Evolutionary conservation across 805 yeast genomes (phyloP), one percentile per base, ranked within the genome.

Genomic region (Yarrowia sp.): DNA sequence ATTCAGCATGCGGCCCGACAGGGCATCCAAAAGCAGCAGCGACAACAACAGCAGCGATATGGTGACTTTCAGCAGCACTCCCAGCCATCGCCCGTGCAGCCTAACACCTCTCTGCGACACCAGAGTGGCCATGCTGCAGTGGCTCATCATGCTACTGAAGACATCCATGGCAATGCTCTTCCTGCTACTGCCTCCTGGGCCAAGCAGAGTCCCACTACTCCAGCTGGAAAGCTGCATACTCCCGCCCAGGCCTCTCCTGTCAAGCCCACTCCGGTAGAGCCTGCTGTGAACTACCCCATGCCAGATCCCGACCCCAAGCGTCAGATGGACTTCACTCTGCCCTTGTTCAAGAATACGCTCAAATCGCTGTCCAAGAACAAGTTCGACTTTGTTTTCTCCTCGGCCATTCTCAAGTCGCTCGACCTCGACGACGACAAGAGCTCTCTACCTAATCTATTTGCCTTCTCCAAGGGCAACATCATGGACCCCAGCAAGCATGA

Each of bases 121-220:
- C 61, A 48, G 66, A 51, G 59, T n/a, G 66, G 54, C 17, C 66
- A 41, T 14, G 48, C 44, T 14, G 65, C 71, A 33, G 49, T 67
- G 17, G 64, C 66, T 9, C 54, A 43, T 17, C 35, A 36, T 24
- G 64, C 41, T 19, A 52, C 66, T 38, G 67, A 69, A 19, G 68
- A 71, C 19, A 68, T 65, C n/a, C 75, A 72, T 36, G 77, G 74
- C 5, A 81, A 84, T 3, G 82, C 86, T 3, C 79, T 89, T 61
- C 95, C 95, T 9, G 82, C 88, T 1, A 82, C 91, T 19, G 90
- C 88, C 1, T 84, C 88, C 4, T 87, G 92, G 92, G 83, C 86
- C 72, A 68, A 70, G 52, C 73, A 67, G 67, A 69, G 67, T 9
- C 65, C 67, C 52, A 70, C 71, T 6, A 68, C 66, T 19, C 14